phyloP scores from a whole-genome alignment of 768 basidiomycete genomes.

The Phlegmacium glaucopus region DNA sequence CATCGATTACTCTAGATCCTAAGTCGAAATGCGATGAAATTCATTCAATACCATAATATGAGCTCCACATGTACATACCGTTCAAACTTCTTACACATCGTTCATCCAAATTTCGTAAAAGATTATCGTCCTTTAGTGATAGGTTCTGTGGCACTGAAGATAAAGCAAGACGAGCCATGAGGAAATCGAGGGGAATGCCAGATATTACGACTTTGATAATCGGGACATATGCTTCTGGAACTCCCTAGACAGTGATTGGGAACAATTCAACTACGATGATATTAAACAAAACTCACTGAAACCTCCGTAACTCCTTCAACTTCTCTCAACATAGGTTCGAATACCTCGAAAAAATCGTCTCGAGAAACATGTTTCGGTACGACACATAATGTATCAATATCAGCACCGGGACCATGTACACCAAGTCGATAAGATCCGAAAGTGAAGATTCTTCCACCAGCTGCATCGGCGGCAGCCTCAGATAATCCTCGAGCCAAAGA shows the following conservation, averaged over 20 bases:
- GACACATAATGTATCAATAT: constrained; percentile 98
- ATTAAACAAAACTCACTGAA: constrained; percentile 58
- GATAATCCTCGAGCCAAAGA: constrained; percentile 80
- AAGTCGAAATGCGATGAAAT: constrained; percentile 3
- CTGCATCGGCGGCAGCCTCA: constrained; percentile 80
- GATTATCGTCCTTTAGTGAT: constrained; percentile 85
- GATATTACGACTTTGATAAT: constrained; percentile 89
- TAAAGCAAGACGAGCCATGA: constrained; percentile 86
- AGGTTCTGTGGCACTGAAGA: constrained; percentile 91
- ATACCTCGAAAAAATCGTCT: constrained; percentile 93
- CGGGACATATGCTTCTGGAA: constrained; percentile 96
- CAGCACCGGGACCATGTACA: constrained; percentile 92
- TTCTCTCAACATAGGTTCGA: constrained; percentile 84
- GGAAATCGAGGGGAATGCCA: constrained; percentile 91
- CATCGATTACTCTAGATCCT: constrained; percentile 96
- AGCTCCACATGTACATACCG: constrained; percentile 41
- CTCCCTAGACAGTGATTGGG: constrained; percentile 55
- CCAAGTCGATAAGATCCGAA: constrained; percentile 98
- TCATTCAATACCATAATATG: not conserved
- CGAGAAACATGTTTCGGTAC: constrained; percentile 95
- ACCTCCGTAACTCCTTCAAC: constrained; percentile 85
- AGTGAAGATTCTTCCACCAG: constrained; percentile 98
- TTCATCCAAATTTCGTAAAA: constrained; percentile 91
- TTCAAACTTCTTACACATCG: constrained; percentile 93
- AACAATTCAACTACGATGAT: not conserved